A percentile compares a stretch with the other conserved stretches of the same genome.
These are phyloP conservation scores for Acanthamoeba sp. DNA, from an alignment of 208 protist species.

Conservation along the genomic window DNA sequence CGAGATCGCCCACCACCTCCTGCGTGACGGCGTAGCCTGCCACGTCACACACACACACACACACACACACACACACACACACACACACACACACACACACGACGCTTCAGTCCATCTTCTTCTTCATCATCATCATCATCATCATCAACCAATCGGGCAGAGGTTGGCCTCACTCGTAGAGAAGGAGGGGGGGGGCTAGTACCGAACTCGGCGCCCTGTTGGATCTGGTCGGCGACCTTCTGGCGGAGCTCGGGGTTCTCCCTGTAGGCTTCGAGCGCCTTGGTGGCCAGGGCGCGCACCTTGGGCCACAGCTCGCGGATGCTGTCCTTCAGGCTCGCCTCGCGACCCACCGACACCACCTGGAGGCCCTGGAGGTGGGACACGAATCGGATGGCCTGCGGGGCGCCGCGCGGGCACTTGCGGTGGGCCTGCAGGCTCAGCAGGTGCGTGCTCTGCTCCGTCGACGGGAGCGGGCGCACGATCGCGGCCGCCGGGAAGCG, in stretches of 20 bases:
- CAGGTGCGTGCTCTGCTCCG: neutral
- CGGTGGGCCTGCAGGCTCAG: neutral
- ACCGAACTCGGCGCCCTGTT: neutral
- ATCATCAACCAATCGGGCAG: no score
- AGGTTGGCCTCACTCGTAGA: no score
- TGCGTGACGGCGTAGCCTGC: neutral
- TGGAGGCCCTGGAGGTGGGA: slow-evolving; percentile 5
- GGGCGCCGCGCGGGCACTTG: neutral
- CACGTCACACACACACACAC: neutral
- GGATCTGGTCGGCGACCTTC: neutral
- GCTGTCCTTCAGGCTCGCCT: neutral
- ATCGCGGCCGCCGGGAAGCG: neutral
- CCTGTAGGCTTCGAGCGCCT: neutral
- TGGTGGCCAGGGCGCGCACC: neutral
- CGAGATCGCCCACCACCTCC: neutral
- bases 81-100: neutral
- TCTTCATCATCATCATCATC: no score
- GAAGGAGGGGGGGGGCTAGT: no score
- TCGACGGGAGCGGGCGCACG: neutral
- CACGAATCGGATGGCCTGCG: neutral
- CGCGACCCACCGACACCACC: neutral
- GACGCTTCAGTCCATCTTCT: no score
- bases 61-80: neutral
- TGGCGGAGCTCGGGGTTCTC: neutral
- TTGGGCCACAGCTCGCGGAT: neutral